Evolutionary conservation across 306 rosid genomes (phyloP), one percentile per base, ranked within the genome.

Genomic region (Trifolium fragiferum): DNA sequence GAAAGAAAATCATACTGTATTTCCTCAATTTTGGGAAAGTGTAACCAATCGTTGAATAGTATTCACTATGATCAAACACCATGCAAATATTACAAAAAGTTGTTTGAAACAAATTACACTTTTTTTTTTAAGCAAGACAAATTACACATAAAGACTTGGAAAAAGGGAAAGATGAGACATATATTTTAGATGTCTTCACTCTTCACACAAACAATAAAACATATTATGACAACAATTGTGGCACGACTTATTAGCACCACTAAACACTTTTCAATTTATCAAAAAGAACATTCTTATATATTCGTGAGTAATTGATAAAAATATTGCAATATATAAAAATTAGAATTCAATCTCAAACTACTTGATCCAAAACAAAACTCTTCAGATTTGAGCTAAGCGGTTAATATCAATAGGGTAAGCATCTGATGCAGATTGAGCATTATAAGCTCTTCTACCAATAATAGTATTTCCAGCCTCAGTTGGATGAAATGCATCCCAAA

Each of bases 401-500:
- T 74, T 82, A 18, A 94, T 92, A 76, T 94, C 99, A 20, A 90
- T 4, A 0, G 96, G 99, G 85, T 94, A 90, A 68, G 99, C 96
- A 73, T 94, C 99, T 1, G 92, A 84, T 0, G 96, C 51, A 66
- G 90, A 90, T 70, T 89, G 87, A 11, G 96, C 96, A 18, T 51
- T 84, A 78, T 86, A 94, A 76, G 97, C 90, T 80, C 99, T 87
- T 12, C 75, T 83, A 0, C 65, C 99, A 10, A 90, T 71, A 1
- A 94, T 9, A 4, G 85, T 10, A 16, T 89, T 90, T 2, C 89
- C 97, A 1, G 90, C 88, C 60, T 92, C 96, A 0, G 96, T 86
- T 71, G 99, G 99, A 84, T 94, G 99, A 78, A 86, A 90, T 41
- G 99, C 96, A 84, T 94, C 99, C 99, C 99, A 94, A 67, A 94